Percentiles rank a stretch among this genome's conserved stretches.
phyloP scores from a whole-genome alignment of 768 basidiomycete genomes.

The Collybia mongolica region DNA sequence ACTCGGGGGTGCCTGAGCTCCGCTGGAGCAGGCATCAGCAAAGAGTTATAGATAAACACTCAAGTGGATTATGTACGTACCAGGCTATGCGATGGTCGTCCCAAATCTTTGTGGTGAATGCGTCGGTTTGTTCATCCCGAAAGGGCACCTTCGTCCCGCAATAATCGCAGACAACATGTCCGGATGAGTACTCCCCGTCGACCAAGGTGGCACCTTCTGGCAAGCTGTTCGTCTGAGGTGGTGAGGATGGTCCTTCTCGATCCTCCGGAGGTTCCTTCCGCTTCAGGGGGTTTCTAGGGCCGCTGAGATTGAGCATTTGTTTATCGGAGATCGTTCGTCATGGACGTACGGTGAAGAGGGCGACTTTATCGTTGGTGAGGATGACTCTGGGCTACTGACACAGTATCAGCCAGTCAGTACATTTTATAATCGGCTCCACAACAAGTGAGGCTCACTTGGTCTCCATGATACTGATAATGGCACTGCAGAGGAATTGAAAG shows the following conservation, averaged over 20 bases:
- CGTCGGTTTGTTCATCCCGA: constrained; percentile 60
- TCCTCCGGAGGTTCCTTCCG: constrained; percentile 25
- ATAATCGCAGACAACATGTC: constrained; percentile 62
- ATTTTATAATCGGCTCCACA: too few species aligned
- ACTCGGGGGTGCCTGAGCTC: constrained; percentile 17
- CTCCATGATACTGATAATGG: too few species aligned
- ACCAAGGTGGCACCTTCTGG: constrained; percentile 9
- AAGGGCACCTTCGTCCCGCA: constrained; percentile 66
- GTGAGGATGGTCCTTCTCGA: constrained; percentile 12
- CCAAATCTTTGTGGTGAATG: constrained; percentile 70
- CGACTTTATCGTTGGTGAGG: not conserved
- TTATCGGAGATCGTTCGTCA: not conserved
- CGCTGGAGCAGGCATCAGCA: not conserved
- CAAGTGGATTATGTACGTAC: constrained; percentile 32
- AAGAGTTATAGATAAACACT: not conserved
- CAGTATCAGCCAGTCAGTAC: not conserved
- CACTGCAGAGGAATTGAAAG: not conserved
- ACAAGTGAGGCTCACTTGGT: too few species aligned
- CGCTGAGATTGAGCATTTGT: not conserved
- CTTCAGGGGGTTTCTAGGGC: constrained; percentile 14
- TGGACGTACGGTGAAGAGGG: not conserved
- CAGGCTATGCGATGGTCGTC: constrained; percentile 61
- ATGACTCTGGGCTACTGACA: not conserved
- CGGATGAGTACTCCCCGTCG: constrained; percentile 58
- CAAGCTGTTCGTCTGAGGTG: constrained; percentile 1